Conservation (phyloP, 2,329 filamentous ascomycete genomes). For the Xylariaceae sp. region DNA sequence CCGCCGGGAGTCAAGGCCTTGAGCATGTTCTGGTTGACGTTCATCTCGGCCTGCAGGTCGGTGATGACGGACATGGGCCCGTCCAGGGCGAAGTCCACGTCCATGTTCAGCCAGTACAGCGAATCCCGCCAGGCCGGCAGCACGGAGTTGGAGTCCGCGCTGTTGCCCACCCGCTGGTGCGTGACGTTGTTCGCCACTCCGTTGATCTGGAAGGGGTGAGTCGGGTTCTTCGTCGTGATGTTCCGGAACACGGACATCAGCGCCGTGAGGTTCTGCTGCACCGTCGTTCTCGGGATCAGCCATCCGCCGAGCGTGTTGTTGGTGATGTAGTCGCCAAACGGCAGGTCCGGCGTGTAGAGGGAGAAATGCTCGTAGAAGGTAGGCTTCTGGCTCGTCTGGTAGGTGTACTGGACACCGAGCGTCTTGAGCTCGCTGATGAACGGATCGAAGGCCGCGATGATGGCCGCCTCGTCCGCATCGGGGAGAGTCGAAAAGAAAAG, state of each 20-base stretch:
- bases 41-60: background rate
- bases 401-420: background rate
- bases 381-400: background rate
- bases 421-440: background rate
- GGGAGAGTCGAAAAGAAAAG: background rate
- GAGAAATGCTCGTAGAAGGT: constrained; percentile 9
- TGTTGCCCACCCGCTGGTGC: no score
- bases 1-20: constrained; percentile 30
- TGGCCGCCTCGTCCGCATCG: background rate
- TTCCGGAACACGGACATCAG: constrained; percentile 27
- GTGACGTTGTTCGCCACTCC: background rate
- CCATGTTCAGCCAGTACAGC: no score
- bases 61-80: background rate
- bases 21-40: constrained; percentile 11
- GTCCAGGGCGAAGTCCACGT: no score
- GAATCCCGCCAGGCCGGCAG: background rate
- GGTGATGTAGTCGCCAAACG: constrained; percentile 5
- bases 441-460: background rate
- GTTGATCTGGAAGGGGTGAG: background rate
- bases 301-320: constrained; percentile 17
- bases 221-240: constrained; percentile 25
- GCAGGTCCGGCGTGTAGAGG: background rate
- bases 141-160: background rate
- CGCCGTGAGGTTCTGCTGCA: background rate
- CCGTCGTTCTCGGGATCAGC: constrained; percentile 12